Conservation (phyloP, 2,329 filamentous ascomycete genomes). For the Trichoderma atrobrunneum region DNA sequence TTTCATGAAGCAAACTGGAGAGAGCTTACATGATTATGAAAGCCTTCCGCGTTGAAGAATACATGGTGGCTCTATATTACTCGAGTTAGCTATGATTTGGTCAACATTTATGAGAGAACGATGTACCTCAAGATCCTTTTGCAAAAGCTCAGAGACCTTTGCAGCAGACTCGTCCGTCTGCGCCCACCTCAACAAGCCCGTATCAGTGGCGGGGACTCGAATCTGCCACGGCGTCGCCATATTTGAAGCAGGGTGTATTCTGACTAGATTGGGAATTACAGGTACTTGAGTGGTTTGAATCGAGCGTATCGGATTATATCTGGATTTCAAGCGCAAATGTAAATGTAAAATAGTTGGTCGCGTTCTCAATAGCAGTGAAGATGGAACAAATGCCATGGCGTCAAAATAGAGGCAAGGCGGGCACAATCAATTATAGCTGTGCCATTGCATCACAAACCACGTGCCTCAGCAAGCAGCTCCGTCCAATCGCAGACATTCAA, state of each 20-base stretch:
- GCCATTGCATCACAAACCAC: neutral
- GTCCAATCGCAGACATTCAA: neutral
- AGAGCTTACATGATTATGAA: constrained; percentile 71
- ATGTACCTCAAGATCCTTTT: constrained; percentile 66
- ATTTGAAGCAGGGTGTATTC: neutral
- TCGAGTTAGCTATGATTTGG: neutral
- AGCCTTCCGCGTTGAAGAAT: constrained; percentile 73
- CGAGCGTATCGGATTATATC: neutral
- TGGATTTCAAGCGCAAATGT: neutral
- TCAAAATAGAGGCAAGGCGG: neutral
- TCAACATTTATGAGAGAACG: neutral
- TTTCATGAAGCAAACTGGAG: neutral
- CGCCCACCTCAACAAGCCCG: constrained; percentile 47
- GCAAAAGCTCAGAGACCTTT: constrained; percentile 65
- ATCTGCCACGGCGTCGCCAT: constrained; percentile 52
- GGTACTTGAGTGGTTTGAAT: neutral
- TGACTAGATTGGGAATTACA: neutral
- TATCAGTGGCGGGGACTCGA: constrained; percentile 46
- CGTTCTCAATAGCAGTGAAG: neutral
- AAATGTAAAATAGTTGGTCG: neutral
- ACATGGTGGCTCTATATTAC: constrained; percentile 60
- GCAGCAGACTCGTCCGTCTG: constrained; percentile 58
- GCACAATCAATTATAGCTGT: neutral
- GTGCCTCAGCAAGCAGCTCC: neutral
- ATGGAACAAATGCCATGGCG: neutral